Conservation (phyloP, 2,329 filamentous ascomycete species). For the Calonectria multiphialidica region DNA sequence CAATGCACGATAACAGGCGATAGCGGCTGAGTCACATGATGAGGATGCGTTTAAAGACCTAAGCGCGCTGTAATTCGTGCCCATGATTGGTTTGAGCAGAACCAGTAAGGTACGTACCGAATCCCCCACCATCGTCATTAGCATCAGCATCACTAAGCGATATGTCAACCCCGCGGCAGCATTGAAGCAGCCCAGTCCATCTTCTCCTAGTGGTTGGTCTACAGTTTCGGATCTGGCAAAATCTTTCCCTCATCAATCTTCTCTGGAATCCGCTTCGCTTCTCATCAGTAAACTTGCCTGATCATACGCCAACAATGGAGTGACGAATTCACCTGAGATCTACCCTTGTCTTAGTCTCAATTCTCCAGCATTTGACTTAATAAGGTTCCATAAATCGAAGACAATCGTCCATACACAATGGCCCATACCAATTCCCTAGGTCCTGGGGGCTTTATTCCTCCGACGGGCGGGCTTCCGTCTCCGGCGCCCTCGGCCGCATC, state of each 20-base stretch:
- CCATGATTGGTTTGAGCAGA: neutral
- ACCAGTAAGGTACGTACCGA: neutral
- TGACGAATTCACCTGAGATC: neutral
- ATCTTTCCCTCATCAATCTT: neutral
- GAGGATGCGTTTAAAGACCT: neutral
- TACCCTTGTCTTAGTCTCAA: neutral
- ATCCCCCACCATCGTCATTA: conserved; percentile 5
- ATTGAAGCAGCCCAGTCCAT: neutral
- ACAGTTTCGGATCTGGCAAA: too few relatives aligned
- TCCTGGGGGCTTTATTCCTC: conserved; percentile 66
- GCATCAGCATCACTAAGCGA: conserved; percentile 2
- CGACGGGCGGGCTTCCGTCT: conserved; percentile 60
- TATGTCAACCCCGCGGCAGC: neutral
- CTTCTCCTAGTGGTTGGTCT: neutral
- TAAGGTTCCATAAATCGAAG: neutral
- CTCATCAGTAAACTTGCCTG: neutral
- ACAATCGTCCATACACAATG: neutral
- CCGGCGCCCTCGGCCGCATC: conserved; percentile 64
- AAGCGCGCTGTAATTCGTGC: neutral
- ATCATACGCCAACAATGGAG: neutral
- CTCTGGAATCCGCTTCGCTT: neutral
- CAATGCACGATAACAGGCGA: conserved; percentile 26
- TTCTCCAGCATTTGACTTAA: neutral
- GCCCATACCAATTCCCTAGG: conserved; percentile 28
- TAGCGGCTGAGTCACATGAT: conserved; percentile 43